Base-by-base conservation (phyloP, 1,284 basidiomycete genomes). In the Abortiporus biennis region DNA sequence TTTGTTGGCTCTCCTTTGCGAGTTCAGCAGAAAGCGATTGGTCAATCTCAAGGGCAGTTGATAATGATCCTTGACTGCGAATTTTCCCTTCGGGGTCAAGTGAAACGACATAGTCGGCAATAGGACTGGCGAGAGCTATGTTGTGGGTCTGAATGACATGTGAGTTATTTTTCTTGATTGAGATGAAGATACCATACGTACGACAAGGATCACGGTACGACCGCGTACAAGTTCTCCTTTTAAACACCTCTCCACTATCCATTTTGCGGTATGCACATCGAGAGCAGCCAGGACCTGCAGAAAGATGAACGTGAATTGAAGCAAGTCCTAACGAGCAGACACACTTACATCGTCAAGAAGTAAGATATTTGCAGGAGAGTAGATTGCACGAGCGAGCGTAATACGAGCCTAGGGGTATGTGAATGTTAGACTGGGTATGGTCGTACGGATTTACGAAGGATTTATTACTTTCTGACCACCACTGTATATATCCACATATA, bases 221-320 rank as follows among this genome's bases (percentile, higher is more conserved):
- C 73, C 79, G 35, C 70, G 66, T 17, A 91, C 62, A 6, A 90
- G 64, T 45, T 83, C 78, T 4, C 85, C 83, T 39, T 65, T 61
- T 60, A 92, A 77, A 49, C 85, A 84, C 42, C 87, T 77, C 30
- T 88, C 77, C 17, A 89, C 76, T 45, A 91, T 81, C 75, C 77
- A 88, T 42, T 77, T 76, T 0, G 85, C 71, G 1, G 86, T 91
- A 49, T 84, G 75, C 12, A 80, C 73, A 52, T 77, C 74, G n/a
- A 78, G 60, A 11, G 74, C 76, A 9, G 75, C 74, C 12, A 78
- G 57, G 4, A 78, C 61, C 54, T 58, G 3, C 12, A 35, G 8
- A 19, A 37, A 13, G 13, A 41, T 31, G 16, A 45, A 27, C 44
- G 27, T 23, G 37, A 38, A 36, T 17, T 8, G 17, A 35, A 12